Conservation (phyloP, 768 basidiomycete species). For the Russula earlei region DNA sequence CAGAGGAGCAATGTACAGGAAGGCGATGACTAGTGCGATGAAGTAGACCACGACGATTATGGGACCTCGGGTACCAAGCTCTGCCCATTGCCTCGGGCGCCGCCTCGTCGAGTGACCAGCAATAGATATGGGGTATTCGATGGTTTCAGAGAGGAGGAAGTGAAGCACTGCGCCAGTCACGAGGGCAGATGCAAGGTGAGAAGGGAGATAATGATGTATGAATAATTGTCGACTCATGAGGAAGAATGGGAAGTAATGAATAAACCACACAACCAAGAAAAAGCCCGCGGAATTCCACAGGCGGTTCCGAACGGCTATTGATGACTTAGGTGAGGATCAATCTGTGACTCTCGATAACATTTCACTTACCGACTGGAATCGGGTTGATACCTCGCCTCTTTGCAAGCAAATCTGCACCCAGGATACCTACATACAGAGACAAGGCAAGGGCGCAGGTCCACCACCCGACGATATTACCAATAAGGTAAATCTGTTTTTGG, state of each 20-base stretch:
- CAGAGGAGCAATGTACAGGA: conserved; percentile 74
- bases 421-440: conserved; percentile 81
- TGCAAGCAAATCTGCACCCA: conserved; percentile 84
- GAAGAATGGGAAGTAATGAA: conserved; percentile 97
- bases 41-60: conserved; percentile 48
- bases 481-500: conserved; percentile 91
- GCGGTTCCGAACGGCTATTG: conserved; percentile 79
- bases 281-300: conserved; percentile 94
- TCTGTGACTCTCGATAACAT: background rate
- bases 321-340: conserved; percentile 8
- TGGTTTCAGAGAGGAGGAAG: conserved; percentile 80
- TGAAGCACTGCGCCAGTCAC: conserved; percentile 88
- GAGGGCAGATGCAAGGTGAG: conserved; percentile 86
- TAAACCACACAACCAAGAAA: conserved; percentile 90
- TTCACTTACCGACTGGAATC: conserved; percentile 72
- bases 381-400: conserved; percentile 78
- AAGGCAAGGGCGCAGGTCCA: conserved; percentile 85
- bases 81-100: conserved; percentile 42
- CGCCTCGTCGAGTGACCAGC: conserved; percentile 54
- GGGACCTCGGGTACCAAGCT: conserved; percentile 72
- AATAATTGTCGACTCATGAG: conserved; percentile 95
- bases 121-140: conserved; percentile 84
- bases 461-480: conserved; percentile 92
- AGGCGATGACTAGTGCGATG: conserved; percentile 52
- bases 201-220: conserved; percentile 96